Base-by-base conservation (phyloP, 805 yeast genomes). In the Spathaspora hagerdaliae region DNA sequence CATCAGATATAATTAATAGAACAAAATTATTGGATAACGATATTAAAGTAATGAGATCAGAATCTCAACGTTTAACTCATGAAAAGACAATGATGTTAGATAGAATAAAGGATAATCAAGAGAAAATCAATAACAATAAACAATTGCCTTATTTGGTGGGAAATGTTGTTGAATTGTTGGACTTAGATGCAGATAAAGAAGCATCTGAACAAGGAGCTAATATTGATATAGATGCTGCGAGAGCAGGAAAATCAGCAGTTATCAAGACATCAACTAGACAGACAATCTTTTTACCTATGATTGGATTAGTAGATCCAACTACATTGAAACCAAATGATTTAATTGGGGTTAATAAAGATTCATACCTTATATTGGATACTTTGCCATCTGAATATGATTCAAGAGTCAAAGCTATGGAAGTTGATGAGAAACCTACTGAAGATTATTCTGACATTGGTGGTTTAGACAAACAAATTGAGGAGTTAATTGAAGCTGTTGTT, bases 401-500 rank as follows among this genome's bases (percentile, higher is more conserved):
- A 45, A 80, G 99, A 58, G 99, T 94, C 43, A 94, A 94, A 71
- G 98, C 98, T 10, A 88, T 94, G 99, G 99, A 94, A 67, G 99
- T 94, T 42, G 99, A 94, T 64, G 99, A 94, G 70, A 91, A 92
- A 63, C 99, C 99, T 48, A 86, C 96, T 1, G 99, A 94, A 65
- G 89, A 96, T 9, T 94, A 94, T 62, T 83, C 95, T 1, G 99
- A 94, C 64, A 95, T 94, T 56, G 99, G 99, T 61, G 99, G 99
- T 9, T 76, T 94, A 57, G 98, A 92, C 67, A 94, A 94, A 69
- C 99, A 94, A 67, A 94, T 94, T 57, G 98, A 94, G 71, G 99
- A 94, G 67, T 77, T 94, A 50, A 96, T 92, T 45, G 99, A 94
- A 72, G 99, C 98, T 1, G 96, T 94, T 41, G 99, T 94, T 26